phyloP scores from a whole-genome alignment of 2,329 filamentous ascomycete species.

The Aphanocladium album region DNA sequence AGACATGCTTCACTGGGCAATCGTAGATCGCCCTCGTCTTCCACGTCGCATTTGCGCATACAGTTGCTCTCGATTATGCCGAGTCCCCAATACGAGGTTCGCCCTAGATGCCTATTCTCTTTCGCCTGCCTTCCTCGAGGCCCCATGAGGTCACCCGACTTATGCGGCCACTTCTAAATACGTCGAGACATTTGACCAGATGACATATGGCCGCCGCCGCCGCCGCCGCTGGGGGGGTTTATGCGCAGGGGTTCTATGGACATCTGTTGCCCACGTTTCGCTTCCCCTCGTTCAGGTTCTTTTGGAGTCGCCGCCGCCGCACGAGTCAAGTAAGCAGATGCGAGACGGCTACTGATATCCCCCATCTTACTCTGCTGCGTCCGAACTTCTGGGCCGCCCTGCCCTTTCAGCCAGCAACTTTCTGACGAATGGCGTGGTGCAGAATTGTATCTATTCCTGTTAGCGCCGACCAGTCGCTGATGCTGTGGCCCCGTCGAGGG shows the following conservation, averaged over 20 bases:
- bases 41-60: not conserved
- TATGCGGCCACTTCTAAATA: not conserved
- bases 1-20: conserved; percentile 2
- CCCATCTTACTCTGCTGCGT: not conserved
- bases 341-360: too few relatives aligned
- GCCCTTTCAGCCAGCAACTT: conserved; percentile 1
- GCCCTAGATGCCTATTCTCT: not conserved
- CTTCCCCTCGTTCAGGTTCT: not conserved
- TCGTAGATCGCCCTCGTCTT: conserved; percentile 4
- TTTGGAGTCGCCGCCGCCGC: not conserved
- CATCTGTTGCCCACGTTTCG: not conserved
- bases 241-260: not conserved
- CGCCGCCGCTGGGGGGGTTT: too few relatives aligned
- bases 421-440: conserved; percentile 3
- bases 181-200: not conserved
- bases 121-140: not conserved
- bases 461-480: conserved; percentile 3
- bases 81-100: not conserved
- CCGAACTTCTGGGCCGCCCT: not conserved
- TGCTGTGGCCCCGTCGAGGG: not conserved
- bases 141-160: conserved; percentile 7
- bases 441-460: not conserved
- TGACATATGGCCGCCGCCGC: not conserved
- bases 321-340: conserved; percentile 2
- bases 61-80: not conserved